Evolutionary conservation across 768 basidiomycete species (phyloP), one percentile per base, ranked within the genome.

Genomic region (Arthromyces matolae): DNA sequence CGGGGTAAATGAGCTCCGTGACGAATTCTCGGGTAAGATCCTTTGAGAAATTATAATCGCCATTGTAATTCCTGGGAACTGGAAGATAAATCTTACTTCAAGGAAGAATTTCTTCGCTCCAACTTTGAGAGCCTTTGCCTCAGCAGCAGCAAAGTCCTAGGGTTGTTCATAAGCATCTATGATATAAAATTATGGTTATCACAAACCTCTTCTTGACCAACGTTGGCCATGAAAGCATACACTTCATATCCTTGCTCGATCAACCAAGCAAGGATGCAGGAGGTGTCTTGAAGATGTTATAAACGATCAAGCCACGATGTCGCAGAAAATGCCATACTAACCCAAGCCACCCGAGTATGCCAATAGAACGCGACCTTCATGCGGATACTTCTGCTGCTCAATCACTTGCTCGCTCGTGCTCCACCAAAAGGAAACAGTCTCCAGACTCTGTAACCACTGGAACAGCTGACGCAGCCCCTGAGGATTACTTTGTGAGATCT

Each of bases 281-380:
- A 97, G 18, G 96, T 99, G 70, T 99, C 96, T 94, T 59, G 19
- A 22, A 37, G 35, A 16, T 18, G 45, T 47, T 23, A 41, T 40
- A 42, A 52, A 27, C 46, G 45, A 60, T 53, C 41, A 53, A 28
- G 20, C 24, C 44, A 53, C 31, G 42, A 60, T 42, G 50, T 42
- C 16, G 35, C 38, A 48, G 25, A 34, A 20, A 18, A 25, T 31
- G 73, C 89, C 56, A 50, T 35, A 73, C 90, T 57, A 50, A 95
- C 94, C 94, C 42, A 98, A 81, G 59, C 96, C 96, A 55, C 96
- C 95, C 61, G 96, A 99, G 75, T 99, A 99, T 18, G 95, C 95
- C 55, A 99, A 79, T 47, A 99, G 77, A 60, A 98, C 93, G 64
- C 93, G 93, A 55, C 93, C 93, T n/a, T 27, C 45, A 27, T 28